A percentile compares a stretch with the other conserved stretches of the same genome.
Evolutionary conservation across 352 stramenopile genomes (phyloP).

Genomic region (Globisporangium paroecandrum): DNA sequence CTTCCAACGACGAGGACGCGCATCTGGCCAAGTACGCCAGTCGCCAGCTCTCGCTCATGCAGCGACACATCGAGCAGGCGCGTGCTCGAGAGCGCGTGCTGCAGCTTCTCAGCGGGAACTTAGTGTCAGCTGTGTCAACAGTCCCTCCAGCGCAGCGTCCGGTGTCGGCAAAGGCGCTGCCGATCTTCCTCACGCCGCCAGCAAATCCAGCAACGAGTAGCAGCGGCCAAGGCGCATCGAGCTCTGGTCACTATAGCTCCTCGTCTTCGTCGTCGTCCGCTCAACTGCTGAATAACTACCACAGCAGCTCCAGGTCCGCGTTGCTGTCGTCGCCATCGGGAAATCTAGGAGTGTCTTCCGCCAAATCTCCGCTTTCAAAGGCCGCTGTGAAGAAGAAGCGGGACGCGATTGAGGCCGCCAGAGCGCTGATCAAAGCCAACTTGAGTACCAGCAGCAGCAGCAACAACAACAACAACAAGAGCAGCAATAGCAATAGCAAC

Average conservation of each 20-base stretch:
- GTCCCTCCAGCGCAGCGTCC: background rate
- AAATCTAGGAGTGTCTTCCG: background rate
- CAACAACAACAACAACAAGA: background rate
- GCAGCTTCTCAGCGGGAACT: conserved; percentile 30
- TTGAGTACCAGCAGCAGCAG: background rate
- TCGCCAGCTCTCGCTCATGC: conserved; percentile 50
- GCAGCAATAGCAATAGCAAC: conserved; percentile 2
- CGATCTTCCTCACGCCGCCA: conserved; percentile 14
- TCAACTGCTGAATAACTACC: background rate
- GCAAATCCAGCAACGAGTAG: background rate
- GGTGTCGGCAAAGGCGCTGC: conserved; percentile 1
- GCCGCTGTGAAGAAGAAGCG: conserved; percentile 26
- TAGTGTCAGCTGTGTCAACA: background rate
- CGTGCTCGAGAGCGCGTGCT: conserved; percentile 53
- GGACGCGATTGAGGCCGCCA: conserved; percentile 30
- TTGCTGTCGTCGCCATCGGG: background rate
- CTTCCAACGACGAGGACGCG: conserved; percentile 34
- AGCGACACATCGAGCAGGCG: conserved; percentile 46
- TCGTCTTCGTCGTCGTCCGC: background rate
- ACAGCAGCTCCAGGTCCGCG: background rate
- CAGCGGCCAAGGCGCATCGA: background rate
- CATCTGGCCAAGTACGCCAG: conserved; percentile 57
- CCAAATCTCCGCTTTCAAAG: conserved; percentile 2
- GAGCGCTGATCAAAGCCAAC: conserved; percentile 31
- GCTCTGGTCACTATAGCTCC: background rate